These are phyloP conservation scores for Thermothelomyces thermophilus DNA, from an alignment of 2,329 filamentous ascomycete genomes.

Conservation along the genomic window DNA sequence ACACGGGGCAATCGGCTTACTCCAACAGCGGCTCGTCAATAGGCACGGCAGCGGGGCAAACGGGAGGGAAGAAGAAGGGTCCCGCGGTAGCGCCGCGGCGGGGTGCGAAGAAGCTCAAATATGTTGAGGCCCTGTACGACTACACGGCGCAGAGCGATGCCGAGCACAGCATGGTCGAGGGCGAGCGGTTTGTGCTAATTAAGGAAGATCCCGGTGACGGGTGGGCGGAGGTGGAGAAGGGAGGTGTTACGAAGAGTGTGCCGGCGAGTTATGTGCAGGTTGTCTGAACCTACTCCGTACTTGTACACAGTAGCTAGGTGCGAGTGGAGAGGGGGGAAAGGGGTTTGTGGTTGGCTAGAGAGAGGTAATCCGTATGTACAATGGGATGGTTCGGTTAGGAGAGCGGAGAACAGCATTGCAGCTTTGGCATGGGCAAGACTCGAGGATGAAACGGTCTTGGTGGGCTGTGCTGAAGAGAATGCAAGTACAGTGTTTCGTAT, in stretches of 20 bases:
- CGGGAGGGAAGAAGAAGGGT: conserved; percentile 69
- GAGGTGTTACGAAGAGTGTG: conserved; percentile 78
- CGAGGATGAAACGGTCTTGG: no score
- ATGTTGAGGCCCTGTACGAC: conserved; percentile 88
- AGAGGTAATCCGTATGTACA: no score
- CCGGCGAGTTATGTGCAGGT: conserved; percentile 89
- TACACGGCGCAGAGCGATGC: conserved; percentile 79
- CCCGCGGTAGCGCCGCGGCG: conserved; percentile 85
- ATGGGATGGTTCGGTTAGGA: neutral
- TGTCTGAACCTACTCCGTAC: conserved; percentile 39
- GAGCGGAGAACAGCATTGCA: neutral
- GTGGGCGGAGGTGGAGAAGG: conserved; percentile 95
- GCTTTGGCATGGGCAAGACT: no score
- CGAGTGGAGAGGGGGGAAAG: neutral
- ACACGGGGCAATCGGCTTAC: conserved; percentile 51
- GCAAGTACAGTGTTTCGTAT: no score
- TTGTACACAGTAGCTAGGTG: neutral
- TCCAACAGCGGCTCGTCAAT: conserved; percentile 71
- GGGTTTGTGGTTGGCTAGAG: no score
- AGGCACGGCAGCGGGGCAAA: conserved; percentile 29
- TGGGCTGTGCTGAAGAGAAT: no score
- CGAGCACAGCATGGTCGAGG: conserved; percentile 86
- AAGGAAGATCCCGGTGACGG: conserved; percentile 86
- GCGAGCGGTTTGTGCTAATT: conserved; percentile 85
- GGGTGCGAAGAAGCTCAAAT: conserved; percentile 87